Percentiles rank a stretch among this genome's conserved stretches.
Conservation (phyloP, 2,329 filamentous ascomycete species). For the Beauveria bassiana region DNA sequence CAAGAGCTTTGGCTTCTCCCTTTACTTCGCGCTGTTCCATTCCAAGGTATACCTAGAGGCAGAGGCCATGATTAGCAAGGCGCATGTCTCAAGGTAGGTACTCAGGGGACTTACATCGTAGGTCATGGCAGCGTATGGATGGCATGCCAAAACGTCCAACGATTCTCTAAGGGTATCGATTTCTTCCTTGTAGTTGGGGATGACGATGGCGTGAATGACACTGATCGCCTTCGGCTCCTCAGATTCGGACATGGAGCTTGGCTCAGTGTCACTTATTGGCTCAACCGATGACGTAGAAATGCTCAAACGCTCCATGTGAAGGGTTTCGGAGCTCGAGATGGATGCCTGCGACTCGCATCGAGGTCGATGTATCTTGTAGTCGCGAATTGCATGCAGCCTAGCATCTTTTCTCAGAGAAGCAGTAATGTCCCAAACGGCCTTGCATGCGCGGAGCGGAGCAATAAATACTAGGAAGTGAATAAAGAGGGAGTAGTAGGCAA, state of each 20-base stretch:
- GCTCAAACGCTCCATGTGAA: slow-evolving; percentile 35
- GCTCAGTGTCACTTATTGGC: slow-evolving; percentile 40
- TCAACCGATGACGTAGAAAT: slow-evolving; percentile 43
- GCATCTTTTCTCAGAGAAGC: slow-evolving; percentile 38
- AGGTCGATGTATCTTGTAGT: slow-evolving; percentile 41
- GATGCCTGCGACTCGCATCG: slow-evolving; percentile 48
- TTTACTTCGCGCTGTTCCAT: slow-evolving; percentile 64
- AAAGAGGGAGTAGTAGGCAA: slow-evolving; percentile 57
- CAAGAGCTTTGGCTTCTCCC: slow-evolving; percentile 52
- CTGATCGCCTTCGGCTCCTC: slow-evolving; percentile 33
- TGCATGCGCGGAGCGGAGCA: slow-evolving; percentile 57
- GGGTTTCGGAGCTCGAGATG: slow-evolving; percentile 47
- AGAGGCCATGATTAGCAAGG: not conserved
- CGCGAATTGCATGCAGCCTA: slow-evolving; percentile 36
- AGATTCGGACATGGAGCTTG: slow-evolving; percentile 37
- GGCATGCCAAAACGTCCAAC: slow-evolving; percentile 59
- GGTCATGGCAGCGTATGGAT: slow-evolving; percentile 52
- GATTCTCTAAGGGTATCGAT: slow-evolving; percentile 61
- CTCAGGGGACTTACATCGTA: slow-evolving; percentile 55
- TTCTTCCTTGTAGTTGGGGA: slow-evolving; percentile 71
- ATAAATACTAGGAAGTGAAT: slow-evolving; percentile 56
- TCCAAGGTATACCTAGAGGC: slow-evolving; percentile 55
- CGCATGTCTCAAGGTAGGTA: not conserved
- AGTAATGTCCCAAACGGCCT: slow-evolving; percentile 52
- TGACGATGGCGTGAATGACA: slow-evolving; percentile 58